phyloP scores from a whole-genome alignment of 352 stramenopile genomes.

The Blastocystis sp. region DNA sequence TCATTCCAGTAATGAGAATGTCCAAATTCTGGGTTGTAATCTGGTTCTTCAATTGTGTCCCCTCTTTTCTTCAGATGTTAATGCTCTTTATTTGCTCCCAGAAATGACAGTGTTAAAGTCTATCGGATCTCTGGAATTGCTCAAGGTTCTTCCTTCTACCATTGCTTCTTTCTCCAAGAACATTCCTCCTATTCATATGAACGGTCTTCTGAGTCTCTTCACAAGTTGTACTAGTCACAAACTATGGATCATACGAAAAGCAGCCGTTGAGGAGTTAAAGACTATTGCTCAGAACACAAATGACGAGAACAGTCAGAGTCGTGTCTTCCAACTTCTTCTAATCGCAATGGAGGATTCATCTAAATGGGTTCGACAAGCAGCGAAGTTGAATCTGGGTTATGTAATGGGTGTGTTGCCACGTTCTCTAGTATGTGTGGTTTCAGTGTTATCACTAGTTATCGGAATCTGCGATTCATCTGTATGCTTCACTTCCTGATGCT shows the following conservation, averaged over 20 bases:
- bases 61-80: neutral
- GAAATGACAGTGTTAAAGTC: neutral
- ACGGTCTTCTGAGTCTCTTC: neutral
- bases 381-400: neutral
- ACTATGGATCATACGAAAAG: neutral
- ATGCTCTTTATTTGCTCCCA: neutral
- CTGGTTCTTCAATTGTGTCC: neutral
- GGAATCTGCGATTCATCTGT: neutral
- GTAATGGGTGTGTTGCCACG: neutral
- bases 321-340: neutral
- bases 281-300: neutral
- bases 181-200: neutral
- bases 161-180: neutral
- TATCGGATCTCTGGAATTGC: neutral
- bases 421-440: neutral
- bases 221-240: neutral
- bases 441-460: neutral
- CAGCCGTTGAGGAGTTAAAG: neutral
- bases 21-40: neutral
- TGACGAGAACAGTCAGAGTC: neutral
- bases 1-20: neutral
- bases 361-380: slow-evolving; percentile 7
- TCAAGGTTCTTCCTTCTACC: neutral
- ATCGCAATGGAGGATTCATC: neutral
- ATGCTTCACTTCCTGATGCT: neutral